These are phyloP conservation scores for Isabelozyma rhagii DNA, from an alignment of 805 yeast species.

Conservation along the genomic window DNA sequence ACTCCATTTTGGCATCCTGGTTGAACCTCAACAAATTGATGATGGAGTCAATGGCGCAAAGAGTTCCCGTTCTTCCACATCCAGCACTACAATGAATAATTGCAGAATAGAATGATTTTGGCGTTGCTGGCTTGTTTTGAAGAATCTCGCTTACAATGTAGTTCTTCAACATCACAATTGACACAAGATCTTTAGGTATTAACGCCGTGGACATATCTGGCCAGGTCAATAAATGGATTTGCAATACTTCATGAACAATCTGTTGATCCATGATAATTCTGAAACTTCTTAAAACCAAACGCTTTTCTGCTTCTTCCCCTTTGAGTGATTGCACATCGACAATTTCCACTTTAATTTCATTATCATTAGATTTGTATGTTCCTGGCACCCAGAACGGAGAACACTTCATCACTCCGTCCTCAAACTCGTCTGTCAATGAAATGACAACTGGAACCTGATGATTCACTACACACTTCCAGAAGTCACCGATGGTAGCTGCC, in stretches of 20 bases:
- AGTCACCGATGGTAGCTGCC: conserved; percentile 69
- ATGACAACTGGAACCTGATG: conserved; percentile 64
- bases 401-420: conserved; percentile 79
- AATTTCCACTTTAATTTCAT: conserved; percentile 21
- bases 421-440: conserved; percentile 72
- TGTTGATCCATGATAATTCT: conserved; percentile 28
- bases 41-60: conserved; percentile 35
- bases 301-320: conserved; percentile 7
- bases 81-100: conserved; percentile 95
- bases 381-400: conserved; percentile 72
- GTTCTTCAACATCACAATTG: conserved; percentile 33
- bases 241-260: conserved; percentile 51
- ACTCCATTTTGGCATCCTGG: conserved; percentile 4
- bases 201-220: conserved; percentile 71
- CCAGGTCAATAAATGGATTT: conserved; percentile 80
- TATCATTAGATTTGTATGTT: conserved; percentile 33
- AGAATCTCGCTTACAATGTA: conserved; percentile 6
- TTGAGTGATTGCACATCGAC: conserved; percentile 13
- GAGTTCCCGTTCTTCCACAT: conserved; percentile 92
- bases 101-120: conserved; percentile 41
- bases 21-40: conserved; percentile 16
- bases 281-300: conserved; percentile 41
- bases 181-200: conserved; percentile 55
- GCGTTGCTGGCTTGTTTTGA: neutral
- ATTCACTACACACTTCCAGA: conserved; percentile 74